These are phyloP conservation scores for Choanephora cucurbitarum DNA, from an alignment of 371 early-diverging fungal species.

Conservation along the genomic window DNA sequence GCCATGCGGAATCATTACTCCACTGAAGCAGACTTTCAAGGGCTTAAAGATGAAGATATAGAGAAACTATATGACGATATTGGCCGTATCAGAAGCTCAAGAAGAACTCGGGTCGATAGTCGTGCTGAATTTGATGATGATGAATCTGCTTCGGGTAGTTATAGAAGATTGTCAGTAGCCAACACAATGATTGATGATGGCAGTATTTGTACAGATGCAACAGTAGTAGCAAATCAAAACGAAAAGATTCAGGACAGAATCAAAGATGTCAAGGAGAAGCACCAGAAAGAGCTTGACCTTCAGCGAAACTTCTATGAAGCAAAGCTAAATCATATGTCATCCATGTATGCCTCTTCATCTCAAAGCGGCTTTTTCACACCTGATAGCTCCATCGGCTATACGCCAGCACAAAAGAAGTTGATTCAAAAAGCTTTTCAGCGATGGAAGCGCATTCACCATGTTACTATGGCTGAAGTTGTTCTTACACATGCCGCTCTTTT, in stretches of 20 bases:
- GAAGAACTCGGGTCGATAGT: slow-evolving; percentile 56
- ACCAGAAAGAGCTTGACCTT: slow-evolving; percentile 53
- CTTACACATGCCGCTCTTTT: slow-evolving; percentile 69
- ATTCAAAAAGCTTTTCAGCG: slow-evolving; percentile 22
- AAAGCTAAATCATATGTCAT: slow-evolving; percentile 53
- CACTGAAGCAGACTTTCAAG: slow-evolving; percentile 46
- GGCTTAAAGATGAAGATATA: slow-evolving; percentile 60
- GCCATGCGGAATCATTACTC: slow-evolving; percentile 55
- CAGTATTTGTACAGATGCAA: slow-evolving; percentile 48
- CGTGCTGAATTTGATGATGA: slow-evolving; percentile 49
- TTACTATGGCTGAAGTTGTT: slow-evolving; percentile 75
- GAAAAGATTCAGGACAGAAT: slow-evolving; percentile 53
- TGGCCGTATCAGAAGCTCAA: slow-evolving; percentile 49
- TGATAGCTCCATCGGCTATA: slow-evolving; percentile 34
- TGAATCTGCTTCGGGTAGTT: slow-evolving; percentile 38
- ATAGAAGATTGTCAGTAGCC: slow-evolving; percentile 21
- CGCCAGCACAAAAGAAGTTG: slow-evolving; percentile 39
- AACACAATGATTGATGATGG: slow-evolving; percentile 44
- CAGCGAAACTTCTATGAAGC: slow-evolving; percentile 63
- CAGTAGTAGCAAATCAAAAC: slow-evolving; percentile 21
- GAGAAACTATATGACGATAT: slow-evolving; percentile 63
- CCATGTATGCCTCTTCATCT: slow-evolving; percentile 32
- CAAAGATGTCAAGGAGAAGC: slow-evolving; percentile 53
- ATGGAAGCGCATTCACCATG: slow-evolving; percentile 68
- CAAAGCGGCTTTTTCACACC: not conserved